These are phyloP conservation scores for Rhamnella rubrinervis DNA, from an alignment of 331 rosid genomes.

Conservation along the genomic window DNA sequence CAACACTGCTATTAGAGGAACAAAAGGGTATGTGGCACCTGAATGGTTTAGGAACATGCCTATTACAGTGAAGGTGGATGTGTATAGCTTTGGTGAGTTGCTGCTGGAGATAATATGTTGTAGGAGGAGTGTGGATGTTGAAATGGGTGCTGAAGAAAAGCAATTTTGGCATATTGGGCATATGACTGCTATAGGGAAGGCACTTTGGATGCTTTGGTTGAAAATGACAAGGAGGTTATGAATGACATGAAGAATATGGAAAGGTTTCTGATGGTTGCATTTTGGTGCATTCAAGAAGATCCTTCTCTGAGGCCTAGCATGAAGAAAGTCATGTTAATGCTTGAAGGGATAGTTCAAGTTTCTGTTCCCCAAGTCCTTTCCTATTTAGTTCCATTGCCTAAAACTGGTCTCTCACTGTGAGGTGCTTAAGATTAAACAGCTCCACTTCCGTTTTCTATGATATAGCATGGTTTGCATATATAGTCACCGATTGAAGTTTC, in stretches of 20 bases:
- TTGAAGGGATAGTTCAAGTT: slow-evolving; percentile 29
- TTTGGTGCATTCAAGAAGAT: slow-evolving; percentile 39
- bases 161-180: slow-evolving; percentile 24
- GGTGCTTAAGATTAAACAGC: too few species aligned
- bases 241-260: slow-evolving; percentile 15
- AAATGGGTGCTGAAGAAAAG: neutral
- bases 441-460: too few species aligned
- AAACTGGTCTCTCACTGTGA: neutral
- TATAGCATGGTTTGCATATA: too few species aligned
- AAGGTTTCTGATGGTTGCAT: slow-evolving; percentile 20
- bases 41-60: slow-evolving; percentile 38
- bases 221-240: slow-evolving; percentile 20
- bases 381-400: neutral
- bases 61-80: slow-evolving; percentile 33
- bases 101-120: slow-evolving; percentile 32
- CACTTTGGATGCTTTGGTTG: slow-evolving; percentile 3
- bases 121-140: slow-evolving; percentile 18
- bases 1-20: slow-evolving; percentile 28
- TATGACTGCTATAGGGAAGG: slow-evolving; percentile 15
- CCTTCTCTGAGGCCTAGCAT: slow-evolving; percentile 21
- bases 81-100: slow-evolving; percentile 30
- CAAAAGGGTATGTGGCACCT: slow-evolving; percentile 36
- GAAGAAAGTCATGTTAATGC: slow-evolving; percentile 30
- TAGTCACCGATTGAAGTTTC: too few species aligned
- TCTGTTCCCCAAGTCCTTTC: slow-evolving; percentile 26